Percentiles rank a stretch among this genome's conserved stretches.
phyloP scores from a whole-genome alignment of 2,329 filamentous ascomycete species.

The Clonostachys solani region DNA sequence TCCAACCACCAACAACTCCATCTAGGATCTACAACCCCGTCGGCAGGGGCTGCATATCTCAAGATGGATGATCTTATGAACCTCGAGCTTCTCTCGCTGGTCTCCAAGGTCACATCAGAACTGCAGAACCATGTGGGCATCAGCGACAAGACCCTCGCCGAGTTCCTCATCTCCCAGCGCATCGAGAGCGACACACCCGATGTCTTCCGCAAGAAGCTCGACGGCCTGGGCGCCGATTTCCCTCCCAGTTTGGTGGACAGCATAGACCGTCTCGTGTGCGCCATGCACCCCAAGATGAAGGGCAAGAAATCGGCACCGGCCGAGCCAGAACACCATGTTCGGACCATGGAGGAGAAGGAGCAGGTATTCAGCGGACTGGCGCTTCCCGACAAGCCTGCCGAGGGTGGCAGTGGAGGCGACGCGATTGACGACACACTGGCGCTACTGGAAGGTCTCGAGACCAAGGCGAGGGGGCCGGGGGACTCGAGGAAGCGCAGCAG shows the following conservation, averaged over 20 bases:
- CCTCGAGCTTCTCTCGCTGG: constrained; percentile 88
- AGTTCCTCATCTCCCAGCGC: constrained; percentile 93
- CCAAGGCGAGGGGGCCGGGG: constrained; percentile 49
- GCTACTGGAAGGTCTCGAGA: constrained; percentile 79
- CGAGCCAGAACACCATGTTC: constrained; percentile 29
- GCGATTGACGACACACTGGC: constrained; percentile 92
- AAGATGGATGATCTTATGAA: constrained; percentile 61
- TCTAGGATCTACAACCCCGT: not conserved
- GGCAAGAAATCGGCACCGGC: constrained; percentile 27
- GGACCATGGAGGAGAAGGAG: constrained; percentile 65
- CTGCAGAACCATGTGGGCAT: constrained; percentile 91
- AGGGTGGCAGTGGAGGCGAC: constrained; percentile 39
- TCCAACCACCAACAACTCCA: not conserved
- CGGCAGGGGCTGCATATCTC: not conserved
- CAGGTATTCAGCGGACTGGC: constrained; percentile 88
- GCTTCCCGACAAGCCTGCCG: constrained; percentile 69
- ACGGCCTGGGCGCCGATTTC: constrained; percentile 75
- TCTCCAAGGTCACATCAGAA: constrained; percentile 91
- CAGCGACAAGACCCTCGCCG: constrained; percentile 89
- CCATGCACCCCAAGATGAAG: constrained; percentile 90
- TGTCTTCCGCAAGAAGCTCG: constrained; percentile 74
- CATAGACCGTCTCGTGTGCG: constrained; percentile 81
- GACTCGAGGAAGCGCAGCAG: constrained; percentile 53
- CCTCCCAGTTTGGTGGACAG: constrained; percentile 85
- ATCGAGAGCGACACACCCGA: constrained; percentile 64